phyloP scores from a whole-genome alignment of 1,284 basidiomycete species.

The Grifola frondosa region DNA sequence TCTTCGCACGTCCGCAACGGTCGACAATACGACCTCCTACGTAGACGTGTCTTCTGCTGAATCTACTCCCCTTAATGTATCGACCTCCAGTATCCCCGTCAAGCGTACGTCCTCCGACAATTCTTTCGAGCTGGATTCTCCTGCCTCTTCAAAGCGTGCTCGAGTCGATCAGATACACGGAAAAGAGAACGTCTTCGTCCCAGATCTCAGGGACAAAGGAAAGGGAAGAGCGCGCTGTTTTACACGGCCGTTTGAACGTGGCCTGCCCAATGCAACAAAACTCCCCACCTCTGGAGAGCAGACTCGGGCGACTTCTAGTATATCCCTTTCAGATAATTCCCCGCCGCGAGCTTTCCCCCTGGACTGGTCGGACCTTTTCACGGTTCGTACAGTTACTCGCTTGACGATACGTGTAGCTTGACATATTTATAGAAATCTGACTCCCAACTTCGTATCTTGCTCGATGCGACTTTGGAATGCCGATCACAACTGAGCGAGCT shows the following conservation, averaged over 20 bases:
- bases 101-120: conserved; percentile 28
- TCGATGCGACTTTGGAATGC: conserved; percentile 3
- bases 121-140: conserved; percentile 9
- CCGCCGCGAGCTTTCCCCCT: neutral
- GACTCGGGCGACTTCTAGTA: neutral
- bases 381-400: conserved; percentile 11
- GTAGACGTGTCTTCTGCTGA: conserved; percentile 24
- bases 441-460: conserved; percentile 8
- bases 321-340: neutral
- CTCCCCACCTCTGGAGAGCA: neutral
- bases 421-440: conserved; percentile 15
- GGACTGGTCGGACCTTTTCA: conserved; percentile 16
- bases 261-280: too few relatives aligned
- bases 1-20: conserved; percentile 4
- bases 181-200: conserved; percentile 28
- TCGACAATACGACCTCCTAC: conserved; percentile 13
- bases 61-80: conserved; percentile 16
- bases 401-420: neutral
- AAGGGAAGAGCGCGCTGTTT: conserved; percentile 9
- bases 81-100: conserved; percentile 21
- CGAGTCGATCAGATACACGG: conserved; percentile 18
- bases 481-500: neutral
- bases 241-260: neutral
- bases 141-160: conserved; percentile 25
- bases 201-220: conserved; percentile 23